Evolutionary conservation across 805 yeast genomes (phyloP).

Genomic region (Schizosaccharomyces osmophilus): DNA sequence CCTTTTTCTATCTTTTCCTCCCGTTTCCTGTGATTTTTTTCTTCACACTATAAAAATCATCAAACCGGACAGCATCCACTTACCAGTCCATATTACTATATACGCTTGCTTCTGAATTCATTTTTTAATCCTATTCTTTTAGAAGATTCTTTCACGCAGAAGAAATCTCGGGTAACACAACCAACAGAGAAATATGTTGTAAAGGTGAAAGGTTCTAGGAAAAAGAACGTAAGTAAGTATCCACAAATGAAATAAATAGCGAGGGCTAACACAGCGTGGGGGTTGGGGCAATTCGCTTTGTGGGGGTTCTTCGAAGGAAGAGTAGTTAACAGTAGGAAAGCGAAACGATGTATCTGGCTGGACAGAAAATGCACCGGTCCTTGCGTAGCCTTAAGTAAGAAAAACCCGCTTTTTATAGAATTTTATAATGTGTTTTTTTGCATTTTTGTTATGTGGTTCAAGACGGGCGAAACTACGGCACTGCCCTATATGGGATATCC

Average conservation of each 20-base stretch:
- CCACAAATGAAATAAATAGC: background rate
- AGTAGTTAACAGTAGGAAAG: background rate
- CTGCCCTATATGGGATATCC: too few relatives aligned
- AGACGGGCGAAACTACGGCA: too few relatives aligned
- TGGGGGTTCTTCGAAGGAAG: background rate
- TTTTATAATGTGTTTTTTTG: too few relatives aligned
- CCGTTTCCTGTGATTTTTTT: too few relatives aligned
- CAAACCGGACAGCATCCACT: background rate
- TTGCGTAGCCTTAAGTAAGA: too few relatives aligned
- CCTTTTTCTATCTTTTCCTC: too few relatives aligned
- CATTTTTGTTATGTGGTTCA: too few relatives aligned
- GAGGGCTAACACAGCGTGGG: background rate
- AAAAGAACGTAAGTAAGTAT: background rate
- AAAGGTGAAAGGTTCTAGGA: background rate
- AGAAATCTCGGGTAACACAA: background rate
- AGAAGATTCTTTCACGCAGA: background rate
- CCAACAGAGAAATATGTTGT: background rate
- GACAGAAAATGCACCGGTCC: too few relatives aligned
- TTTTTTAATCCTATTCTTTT: background rate
- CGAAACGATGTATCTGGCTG: too few relatives aligned
- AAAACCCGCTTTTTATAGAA: too few relatives aligned
- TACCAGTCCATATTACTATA: background rate
- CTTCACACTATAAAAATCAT: background rate
- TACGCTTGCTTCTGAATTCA: background rate
- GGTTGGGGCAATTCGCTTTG: background rate